Base-by-base conservation (phyloP, 768 basidiomycete species). In the Dacryopinax primogenitus region DNA sequence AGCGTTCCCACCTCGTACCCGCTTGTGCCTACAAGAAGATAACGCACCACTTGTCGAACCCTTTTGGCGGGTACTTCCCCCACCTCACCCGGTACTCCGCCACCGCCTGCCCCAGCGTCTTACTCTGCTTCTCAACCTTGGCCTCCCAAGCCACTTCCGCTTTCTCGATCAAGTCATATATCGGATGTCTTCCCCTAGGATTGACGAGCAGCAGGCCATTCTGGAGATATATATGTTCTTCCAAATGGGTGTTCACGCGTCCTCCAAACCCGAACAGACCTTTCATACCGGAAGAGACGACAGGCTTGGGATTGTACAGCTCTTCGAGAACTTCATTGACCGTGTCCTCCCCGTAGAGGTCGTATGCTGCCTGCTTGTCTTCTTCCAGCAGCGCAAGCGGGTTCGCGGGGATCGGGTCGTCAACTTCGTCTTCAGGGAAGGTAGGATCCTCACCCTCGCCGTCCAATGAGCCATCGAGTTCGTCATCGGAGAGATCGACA, bases 31-130 rank as follows among this genome's bases (percentile, higher is more conserved):
- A 1, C n/a, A 58, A 18, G 23, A 33, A 33, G 47, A 33, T 21
- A 58, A 15, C n/a, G 16, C 12, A 80, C 79, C 79, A 80, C 34
- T 75, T 75, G 32, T 80, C 78, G 65, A 81, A 81, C 1, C 80
- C 80, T 36, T 70, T 73, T 2, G 79, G 79, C 0, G 80, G 79
- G 1, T 67, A 63, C 18, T 76, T 72, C 32, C 66, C 70, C 30
- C 78, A 77, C 12, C 76, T 70, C 12, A 72, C 66, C 65, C 67
- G 71, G 64, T 80, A 80, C 65, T 80, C 79, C 13, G 66, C 65
- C 0, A 77, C 74, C 0, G 79, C 80, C 51, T 76, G 70, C 0
- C 70, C 70, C 6, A 80, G 70, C 0, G 77, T 76, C 30, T 63
- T 73, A 51, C 79, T 80, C 28, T 76, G 67, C 65, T 64, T 67